Evolutionary conservation across 208 protist genomes (phyloP), one percentile per base, ranked within the genome.

Genomic region (Crithidia sp.): DNA sequence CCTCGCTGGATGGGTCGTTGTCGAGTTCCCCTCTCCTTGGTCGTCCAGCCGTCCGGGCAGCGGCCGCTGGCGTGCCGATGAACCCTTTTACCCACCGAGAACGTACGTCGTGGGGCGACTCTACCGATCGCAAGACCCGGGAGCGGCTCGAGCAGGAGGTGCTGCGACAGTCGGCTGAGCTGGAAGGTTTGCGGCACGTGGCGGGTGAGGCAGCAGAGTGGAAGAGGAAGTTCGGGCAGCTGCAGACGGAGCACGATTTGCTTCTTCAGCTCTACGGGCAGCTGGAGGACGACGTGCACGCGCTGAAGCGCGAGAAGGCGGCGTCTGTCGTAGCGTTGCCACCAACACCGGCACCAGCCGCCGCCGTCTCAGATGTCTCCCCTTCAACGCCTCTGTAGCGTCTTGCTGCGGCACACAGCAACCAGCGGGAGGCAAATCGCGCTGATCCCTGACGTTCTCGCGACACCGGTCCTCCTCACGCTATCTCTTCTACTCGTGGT

Each of bases 191-290:
- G 14, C 78, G 80, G 7, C 60, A 67, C 17, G 68, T 69, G 0
- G 79, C 83, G 49, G 67, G 28, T 16, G 85, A 87, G 37, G 64
- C 28, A 37, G 62, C 57, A 13, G 70, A 81, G 28, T 70, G 77
- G 57, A 79, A 83, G 44, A 43, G 28, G 39, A 76, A 75, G 47
- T 60, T 87, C 7, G 14, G 75, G 45, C 76, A 59, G n/a, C 80
- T 96, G 7, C 77, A 82, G 40, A 37, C 62, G 41, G 71, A 91
- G 66, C 74, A 95, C 67, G 88, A 93, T 69, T 41, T 92, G 53
- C 71, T 96, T 10, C 76, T 96, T 49, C 88, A 95, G 63, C 83
- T 96, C 66, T 94, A 94, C 73, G 92, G 92, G 0, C 72, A 96
- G 71, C 55, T 90, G 53, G 84, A 91, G 76, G 88, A 95, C n/a